phyloP scores from a whole-genome alignment of 257 asterid genomes.

The Petunia secreta region DNA sequence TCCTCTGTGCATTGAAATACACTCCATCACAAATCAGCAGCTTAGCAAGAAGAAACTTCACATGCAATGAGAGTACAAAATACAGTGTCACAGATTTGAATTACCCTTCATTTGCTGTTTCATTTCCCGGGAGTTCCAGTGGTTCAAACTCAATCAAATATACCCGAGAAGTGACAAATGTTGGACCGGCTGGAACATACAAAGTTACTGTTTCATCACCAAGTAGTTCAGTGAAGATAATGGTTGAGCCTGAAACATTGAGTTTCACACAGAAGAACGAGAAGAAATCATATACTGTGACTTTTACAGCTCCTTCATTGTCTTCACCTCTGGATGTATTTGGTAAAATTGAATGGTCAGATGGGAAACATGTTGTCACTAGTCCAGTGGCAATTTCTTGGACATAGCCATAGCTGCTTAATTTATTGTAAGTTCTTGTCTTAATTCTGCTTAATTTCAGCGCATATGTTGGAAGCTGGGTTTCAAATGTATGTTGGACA shows the following conservation, averaged over 20 bases:
- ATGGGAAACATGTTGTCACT: conserved; percentile 79
- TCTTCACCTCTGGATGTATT: conserved; percentile 59
- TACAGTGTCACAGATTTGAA: conserved; percentile 74
- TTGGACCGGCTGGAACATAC: conserved; percentile 73
- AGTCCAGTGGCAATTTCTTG: conserved; percentile 85
- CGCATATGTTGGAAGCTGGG: conserved; percentile 13
- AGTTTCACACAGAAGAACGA: conserved; percentile 53
- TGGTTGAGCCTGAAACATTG: conserved; percentile 64
- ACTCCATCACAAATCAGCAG: conserved; percentile 58
- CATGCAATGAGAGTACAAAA: conserved; percentile 51
- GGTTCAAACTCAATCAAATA: conserved; percentile 52
- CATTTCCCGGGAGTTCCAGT: conserved; percentile 37
- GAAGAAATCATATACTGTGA: conserved; percentile 71
- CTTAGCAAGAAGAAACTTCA: conserved; percentile 67
- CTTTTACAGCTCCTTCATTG: conserved; percentile 55
- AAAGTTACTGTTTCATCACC: conserved; percentile 54
- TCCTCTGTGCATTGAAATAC: conserved; percentile 80
- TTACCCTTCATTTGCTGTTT: conserved; percentile 82
- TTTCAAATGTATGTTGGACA: neutral
- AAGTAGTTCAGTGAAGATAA: conserved; percentile 47
- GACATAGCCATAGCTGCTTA: conserved; percentile 32
- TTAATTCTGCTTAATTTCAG: neutral
- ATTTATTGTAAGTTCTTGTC: neutral
- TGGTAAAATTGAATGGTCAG: conserved; percentile 88
- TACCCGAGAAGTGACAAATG: conserved; percentile 77